phyloP scores from a whole-genome alignment of 306 rosid species.

The Cajanus cajan region DNA sequence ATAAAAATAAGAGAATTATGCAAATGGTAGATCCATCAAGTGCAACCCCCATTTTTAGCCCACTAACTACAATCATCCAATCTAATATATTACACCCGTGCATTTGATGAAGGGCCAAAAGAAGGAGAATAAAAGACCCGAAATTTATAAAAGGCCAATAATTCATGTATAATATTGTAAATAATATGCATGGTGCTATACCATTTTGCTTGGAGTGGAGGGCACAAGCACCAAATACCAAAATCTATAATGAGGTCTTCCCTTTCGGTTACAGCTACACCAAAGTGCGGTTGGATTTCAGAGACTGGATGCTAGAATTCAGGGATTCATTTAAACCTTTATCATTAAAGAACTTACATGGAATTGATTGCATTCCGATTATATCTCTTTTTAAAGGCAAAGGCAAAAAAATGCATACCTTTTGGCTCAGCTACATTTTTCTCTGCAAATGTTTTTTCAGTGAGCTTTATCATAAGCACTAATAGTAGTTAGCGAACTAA shows the following conservation, averaged over 20 bases:
- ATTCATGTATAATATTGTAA: constrained; percentile 43
- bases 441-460: constrained; percentile 8
- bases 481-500: not conserved
- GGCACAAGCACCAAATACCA: constrained; percentile 40
- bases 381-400: constrained; percentile 30
- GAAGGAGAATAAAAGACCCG: not conserved
- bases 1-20: constrained; percentile 20
- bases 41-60: constrained; percentile 35
- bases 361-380: constrained; percentile 28
- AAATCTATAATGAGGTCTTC: constrained; percentile 44
- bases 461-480: constrained; percentile 34
- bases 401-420: constrained; percentile 21
- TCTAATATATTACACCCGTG: constrained; percentile 45
- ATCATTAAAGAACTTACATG: constrained; percentile 21
- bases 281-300: constrained; percentile 44
- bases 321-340: constrained; percentile 41
- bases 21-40: constrained; percentile 45
- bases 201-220: constrained; percentile 46
- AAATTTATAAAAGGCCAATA: constrained; percentile 34
- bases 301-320: constrained; percentile 43
- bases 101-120: constrained; percentile 36
- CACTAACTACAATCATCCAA: constrained; percentile 42
- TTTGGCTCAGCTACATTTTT: constrained; percentile 10
- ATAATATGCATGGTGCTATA: constrained; percentile 28
- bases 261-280: constrained; percentile 42